phyloP scores from a whole-genome alignment of 352 stramenopile species.

The Phytopythium cucurbitacearum region DNA sequence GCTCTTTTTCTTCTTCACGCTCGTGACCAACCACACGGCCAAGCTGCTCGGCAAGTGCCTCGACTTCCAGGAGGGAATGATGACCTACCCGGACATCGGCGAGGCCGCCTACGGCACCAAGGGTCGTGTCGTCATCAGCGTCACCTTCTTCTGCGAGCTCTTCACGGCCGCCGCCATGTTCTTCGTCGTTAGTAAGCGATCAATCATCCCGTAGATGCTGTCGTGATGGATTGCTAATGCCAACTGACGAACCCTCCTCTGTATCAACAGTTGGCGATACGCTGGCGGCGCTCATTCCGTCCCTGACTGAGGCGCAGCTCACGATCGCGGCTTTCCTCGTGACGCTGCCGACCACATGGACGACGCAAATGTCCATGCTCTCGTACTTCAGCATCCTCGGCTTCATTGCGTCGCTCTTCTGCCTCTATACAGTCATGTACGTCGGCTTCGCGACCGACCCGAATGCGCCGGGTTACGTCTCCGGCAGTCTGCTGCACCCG shows the following conservation, averaged over 20 bases:
- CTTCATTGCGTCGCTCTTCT: constrained; percentile 82
- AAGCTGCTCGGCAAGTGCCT: constrained; percentile 81
- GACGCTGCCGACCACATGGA: constrained; percentile 81
- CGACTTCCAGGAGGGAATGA: constrained; percentile 79
- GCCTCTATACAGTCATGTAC: constrained; percentile 72
- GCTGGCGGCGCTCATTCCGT: constrained; percentile 63
- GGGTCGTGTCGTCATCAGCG: constrained; percentile 62
- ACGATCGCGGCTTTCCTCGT: constrained; percentile 66
- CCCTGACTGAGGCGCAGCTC: constrained; percentile 49
- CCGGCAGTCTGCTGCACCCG: constrained; percentile 56
- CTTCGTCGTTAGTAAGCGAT: constrained; percentile 63
- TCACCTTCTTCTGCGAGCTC: constrained; percentile 82
- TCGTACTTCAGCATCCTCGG: constrained; percentile 84
- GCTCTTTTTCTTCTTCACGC: constrained; percentile 80
- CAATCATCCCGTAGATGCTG: neutral
- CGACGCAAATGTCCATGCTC: constrained; percentile 73
- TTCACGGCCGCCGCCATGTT: constrained; percentile 82
- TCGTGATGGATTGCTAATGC: neutral
- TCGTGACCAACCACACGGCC: constrained; percentile 85
- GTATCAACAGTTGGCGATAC: constrained; percentile 60
- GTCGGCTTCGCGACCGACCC: constrained; percentile 62
- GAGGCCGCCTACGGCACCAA: constrained; percentile 71
- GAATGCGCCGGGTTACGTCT: constrained; percentile 23
- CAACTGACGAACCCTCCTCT: no score
- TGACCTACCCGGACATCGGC: constrained; percentile 81